These are phyloP conservation scores for Pythium inflatum DNA, from an alignment of 352 stramenopile species.

Conservation along the genomic window DNA sequence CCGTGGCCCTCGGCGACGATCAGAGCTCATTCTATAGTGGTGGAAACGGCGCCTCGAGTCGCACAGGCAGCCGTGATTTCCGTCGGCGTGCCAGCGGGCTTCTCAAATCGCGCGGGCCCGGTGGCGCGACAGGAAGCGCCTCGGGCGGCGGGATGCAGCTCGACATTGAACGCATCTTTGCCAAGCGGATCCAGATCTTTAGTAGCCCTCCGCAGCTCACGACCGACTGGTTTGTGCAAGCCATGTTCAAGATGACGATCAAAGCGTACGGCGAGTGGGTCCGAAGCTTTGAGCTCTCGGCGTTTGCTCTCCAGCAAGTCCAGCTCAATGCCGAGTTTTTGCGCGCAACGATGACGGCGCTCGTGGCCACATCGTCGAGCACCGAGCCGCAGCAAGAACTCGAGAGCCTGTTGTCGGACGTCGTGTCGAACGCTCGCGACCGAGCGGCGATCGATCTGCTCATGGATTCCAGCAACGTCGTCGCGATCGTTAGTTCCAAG, in stretches of 20 bases:
- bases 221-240: slow-evolving; percentile 64
- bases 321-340: slow-evolving; percentile 84
- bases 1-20: slow-evolving; percentile 64
- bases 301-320: slow-evolving; percentile 77
- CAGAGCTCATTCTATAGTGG: slow-evolving; percentile 49
- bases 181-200: slow-evolving; percentile 74
- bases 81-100: slow-evolving; percentile 59
- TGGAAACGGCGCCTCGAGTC: slow-evolving; percentile 39
- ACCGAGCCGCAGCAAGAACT: slow-evolving; percentile 53
- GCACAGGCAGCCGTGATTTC: slow-evolving; percentile 63
- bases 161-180: slow-evolving; percentile 86
- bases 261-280: slow-evolving; percentile 80
- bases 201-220: slow-evolving; percentile 49
- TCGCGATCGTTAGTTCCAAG: slow-evolving; percentile 83
- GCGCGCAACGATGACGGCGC: slow-evolving; percentile 49
- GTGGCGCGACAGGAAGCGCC: not conserved
- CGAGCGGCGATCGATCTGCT: slow-evolving; percentile 62
- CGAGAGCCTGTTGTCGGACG: slow-evolving; percentile 73
- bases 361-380: slow-evolving; percentile 36
- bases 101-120: slow-evolving; percentile 52
- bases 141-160: slow-evolving; percentile 63
- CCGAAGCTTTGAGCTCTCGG: slow-evolving; percentile 60
- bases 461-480: slow-evolving; percentile 85
- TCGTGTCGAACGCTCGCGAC: slow-evolving; percentile 79
- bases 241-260: slow-evolving; percentile 79